Base-by-base conservation (phyloP, 805 yeast genomes). In the Yamadazyma kitorensis region DNA sequence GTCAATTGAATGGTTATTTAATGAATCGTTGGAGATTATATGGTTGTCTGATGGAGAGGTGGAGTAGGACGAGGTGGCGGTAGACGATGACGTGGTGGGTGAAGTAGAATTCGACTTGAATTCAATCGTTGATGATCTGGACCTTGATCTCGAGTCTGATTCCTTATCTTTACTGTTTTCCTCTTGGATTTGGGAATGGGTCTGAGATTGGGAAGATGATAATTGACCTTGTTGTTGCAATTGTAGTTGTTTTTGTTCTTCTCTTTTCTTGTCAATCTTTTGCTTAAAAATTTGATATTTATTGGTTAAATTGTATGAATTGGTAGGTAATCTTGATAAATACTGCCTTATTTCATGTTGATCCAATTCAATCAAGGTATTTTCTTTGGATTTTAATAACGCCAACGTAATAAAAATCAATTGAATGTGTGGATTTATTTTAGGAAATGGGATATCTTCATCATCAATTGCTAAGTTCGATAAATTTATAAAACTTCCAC, bases 321-420 rank as follows among this genome's bases (percentile, higher is more conserved):
- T 66, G 10, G 79, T 68, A 1, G 80, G 76, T 29, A 74, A 52
- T 24, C 80, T 73, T 41, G 77, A 76, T 41, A 89, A 68, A 44
- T 79, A 78, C 52, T 88, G 94, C 24, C 88, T 70, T 28, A 87
- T 86, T 59, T 89, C 98, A 43, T 85, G 80, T 54, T 86, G 95
- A 51, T 89, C 98, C 44, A 88, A 79, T 54, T 89, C 97, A 44
- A 86, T 71, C 35, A 89, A 68, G 24, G 83, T 78, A 46, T 78
- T 77, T 47, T 84, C 89, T 56, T 82, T 82, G 33, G 91, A 80
- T 57, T 86, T 86, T 44, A 89, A 64, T 24, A 89, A 74, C 1
- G 96, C 86, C 30, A 88, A 64, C 31, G 86, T 78, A 3, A 85
- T 74, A 51, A 87, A 89, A 1, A 84, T 60, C 21, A 87, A 69